Percentiles rank a stretch among this genome's conserved stretches.
These are phyloP conservation scores for Yarrowia sp. DNA, from an alignment of 805 yeast species.

Conservation along the genomic window DNA sequence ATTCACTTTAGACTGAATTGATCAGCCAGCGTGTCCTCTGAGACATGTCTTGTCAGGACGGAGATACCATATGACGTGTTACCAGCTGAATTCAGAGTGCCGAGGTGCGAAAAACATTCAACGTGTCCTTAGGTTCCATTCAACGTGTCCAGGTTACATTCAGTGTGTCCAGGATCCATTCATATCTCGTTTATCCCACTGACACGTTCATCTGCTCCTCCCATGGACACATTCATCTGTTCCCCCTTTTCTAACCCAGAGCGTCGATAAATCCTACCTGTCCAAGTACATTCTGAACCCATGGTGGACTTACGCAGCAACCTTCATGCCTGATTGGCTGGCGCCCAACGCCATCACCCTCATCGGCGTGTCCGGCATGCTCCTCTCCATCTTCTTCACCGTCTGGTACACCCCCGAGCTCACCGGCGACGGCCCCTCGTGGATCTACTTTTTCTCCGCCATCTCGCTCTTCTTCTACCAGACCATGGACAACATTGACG, in stretches of 20 bases:
- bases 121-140: too few species aligned
- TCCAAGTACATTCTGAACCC: conserved; percentile 76
- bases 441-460: conserved; percentile 79
- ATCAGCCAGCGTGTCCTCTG: too few species aligned
- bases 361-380: conserved; percentile 68
- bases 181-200: too few species aligned
- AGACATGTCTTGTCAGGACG: too few species aligned
- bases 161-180: too few species aligned
- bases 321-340: conserved; percentile 81
- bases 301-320: conserved; percentile 79
- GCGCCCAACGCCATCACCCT: conserved; percentile 93
- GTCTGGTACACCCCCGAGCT: conserved; percentile 72
- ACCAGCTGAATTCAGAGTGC: too few species aligned
- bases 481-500: conserved; percentile 96
- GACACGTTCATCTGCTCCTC: too few species aligned
- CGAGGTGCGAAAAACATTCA: too few species aligned
- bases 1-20: too few species aligned
- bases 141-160: too few species aligned
- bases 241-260: conserved; percentile 26
- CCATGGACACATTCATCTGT: too few species aligned
- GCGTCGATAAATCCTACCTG: conserved; percentile 75
- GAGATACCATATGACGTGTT: too few species aligned
- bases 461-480: conserved; percentile 84
- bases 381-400: conserved; percentile 58
- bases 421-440: conserved; percentile 55